Conservation (phyloP, 768 basidiomycete genomes). For the Boletus sp. region DNA sequence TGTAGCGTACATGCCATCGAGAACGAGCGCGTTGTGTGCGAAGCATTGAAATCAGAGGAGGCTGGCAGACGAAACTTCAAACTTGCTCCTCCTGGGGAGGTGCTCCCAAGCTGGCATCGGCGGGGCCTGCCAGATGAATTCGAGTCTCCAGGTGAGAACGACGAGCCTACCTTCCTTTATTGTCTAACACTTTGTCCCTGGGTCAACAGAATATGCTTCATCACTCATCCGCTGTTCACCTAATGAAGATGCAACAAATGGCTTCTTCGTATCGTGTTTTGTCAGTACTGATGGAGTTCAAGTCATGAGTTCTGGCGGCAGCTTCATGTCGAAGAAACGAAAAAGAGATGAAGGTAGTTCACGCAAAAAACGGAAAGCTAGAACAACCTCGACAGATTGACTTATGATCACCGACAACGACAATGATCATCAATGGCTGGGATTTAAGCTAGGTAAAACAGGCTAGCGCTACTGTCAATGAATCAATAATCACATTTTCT, state of each 20-base stretch:
- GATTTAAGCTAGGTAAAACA: constrained; percentile 24
- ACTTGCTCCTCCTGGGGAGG: constrained; percentile 64
- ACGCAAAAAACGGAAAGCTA: constrained; percentile 20
- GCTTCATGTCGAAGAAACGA: constrained; percentile 24
- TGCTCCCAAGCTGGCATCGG: constrained; percentile 80
- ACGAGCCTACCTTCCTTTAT: background rate
- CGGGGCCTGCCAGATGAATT: constrained; percentile 73
- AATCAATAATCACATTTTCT: constrained; percentile 29
- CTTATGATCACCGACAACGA: background rate
- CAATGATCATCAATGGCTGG: constrained; percentile 8
- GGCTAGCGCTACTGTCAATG: constrained; percentile 22
- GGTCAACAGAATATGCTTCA: constrained; percentile 49
- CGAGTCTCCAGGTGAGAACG: constrained; percentile 46
- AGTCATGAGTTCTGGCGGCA: background rate
- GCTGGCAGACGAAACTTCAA: constrained; percentile 58
- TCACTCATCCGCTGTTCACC: constrained; percentile 73
- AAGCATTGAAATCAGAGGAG: constrained; percentile 70
- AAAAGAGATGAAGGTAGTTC: constrained; percentile 18
- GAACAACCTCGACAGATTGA: constrained; percentile 13
- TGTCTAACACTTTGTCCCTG: background rate
- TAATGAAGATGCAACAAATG: constrained; percentile 87
- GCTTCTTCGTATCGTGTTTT: constrained; percentile 98
- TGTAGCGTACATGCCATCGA: constrained; percentile 91
- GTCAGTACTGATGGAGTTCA: constrained; percentile 29
- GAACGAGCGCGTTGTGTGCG: constrained; percentile 87